Base-by-base conservation (phyloP, 164 flowering plant species). In the Umbellularia californica region DNA sequence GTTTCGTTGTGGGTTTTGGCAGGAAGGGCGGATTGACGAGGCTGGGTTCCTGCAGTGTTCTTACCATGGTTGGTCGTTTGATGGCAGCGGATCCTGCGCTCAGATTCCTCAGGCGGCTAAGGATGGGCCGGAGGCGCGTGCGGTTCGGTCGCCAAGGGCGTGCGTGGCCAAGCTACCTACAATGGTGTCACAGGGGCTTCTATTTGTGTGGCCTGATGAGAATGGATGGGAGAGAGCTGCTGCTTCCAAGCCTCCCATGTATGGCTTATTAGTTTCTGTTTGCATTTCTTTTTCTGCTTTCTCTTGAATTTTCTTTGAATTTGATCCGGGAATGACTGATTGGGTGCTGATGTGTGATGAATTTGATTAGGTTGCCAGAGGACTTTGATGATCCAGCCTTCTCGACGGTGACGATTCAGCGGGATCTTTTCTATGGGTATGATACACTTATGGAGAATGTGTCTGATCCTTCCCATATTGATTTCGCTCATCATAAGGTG, bases 391-490 rank as follows among this genome's bases (percentile, higher is more conserved):
- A 86, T 71, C 97, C 97, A 24, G 92, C 86, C 78, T 93, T 89
- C 77, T 85, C 97, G 19, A 85, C 94, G 0, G 99, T 95, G 75
- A 88, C 92, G 2, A 95, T 95, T 75, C 99, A 93, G 79, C 87
- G 99, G 11, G 97, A 95, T 87, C 79, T 95, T 70, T 93, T 86
- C 80, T 95, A 95, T 77, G 99, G 97, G 23, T 93, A 91, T 77
- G 99, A 95, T 79, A 95, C 97, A 13, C 92, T 95, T 47, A 95
- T 95, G 99, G 99, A 95, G 85, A 95, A 95, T 78, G 98, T 95
- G 27, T 92, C 95, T n/a, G 98, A 95, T 85, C 98, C 98, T 74
- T 95, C 97, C 75, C 99, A 95, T 83, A 95, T 95, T 77, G 98
- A 95, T 76, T 95, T 95, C 83, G 97, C 99, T 12, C 97, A 95